Conservation (phyloP, 352 stramenopile species). For the Phytopythium cucurbitacearum region DNA sequence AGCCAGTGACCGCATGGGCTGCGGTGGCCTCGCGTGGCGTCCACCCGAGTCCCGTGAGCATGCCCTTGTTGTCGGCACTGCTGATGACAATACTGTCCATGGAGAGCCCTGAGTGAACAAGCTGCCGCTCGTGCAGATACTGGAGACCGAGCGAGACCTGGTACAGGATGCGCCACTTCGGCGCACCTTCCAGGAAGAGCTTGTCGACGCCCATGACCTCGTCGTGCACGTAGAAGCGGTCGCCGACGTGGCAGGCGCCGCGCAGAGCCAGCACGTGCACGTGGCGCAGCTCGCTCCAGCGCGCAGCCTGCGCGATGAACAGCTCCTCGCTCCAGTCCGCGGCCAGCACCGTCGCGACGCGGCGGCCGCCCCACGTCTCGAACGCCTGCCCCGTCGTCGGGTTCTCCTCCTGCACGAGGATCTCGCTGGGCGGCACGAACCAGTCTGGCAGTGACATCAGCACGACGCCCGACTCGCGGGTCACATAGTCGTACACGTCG, state of each 20-base stretch:
- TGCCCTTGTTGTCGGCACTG: constrained; percentile 6
- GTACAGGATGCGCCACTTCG: constrained; percentile 15
- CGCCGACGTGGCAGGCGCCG: constrained; percentile 29
- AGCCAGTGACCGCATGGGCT: background rate
- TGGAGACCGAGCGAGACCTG: constrained; percentile 22
- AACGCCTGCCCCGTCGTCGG: constrained; percentile 2
- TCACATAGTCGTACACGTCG: constrained; percentile 14
- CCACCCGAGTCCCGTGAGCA: constrained; percentile 5
- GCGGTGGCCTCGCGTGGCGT: background rate
- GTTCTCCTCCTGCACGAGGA: constrained; percentile 4
- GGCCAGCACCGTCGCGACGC: constrained; percentile 11
- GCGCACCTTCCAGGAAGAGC: constrained; percentile 22
- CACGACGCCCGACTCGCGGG: constrained; percentile 9
- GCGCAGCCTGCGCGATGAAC: constrained; percentile 18
- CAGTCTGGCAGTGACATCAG: constrained; percentile 19
- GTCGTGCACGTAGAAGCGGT: constrained; percentile 16
- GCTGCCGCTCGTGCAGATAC: constrained; percentile 24
- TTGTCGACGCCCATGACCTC: constrained; percentile 7
- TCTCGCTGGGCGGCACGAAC: constrained; percentile 19
- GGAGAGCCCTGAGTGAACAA: constrained; percentile 15
- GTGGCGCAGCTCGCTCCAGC: constrained; percentile 26
- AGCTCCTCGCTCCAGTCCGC: constrained; percentile 18
- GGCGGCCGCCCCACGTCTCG: constrained; percentile 20
- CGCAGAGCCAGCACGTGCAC: constrained; percentile 30
- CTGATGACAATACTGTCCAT: constrained; percentile 9